Evolutionary conservation across 2,329 filamentous ascomycete genomes (phyloP), one percentile per base, ranked within the genome.

Genomic region (Aspergillus sp.): DNA sequence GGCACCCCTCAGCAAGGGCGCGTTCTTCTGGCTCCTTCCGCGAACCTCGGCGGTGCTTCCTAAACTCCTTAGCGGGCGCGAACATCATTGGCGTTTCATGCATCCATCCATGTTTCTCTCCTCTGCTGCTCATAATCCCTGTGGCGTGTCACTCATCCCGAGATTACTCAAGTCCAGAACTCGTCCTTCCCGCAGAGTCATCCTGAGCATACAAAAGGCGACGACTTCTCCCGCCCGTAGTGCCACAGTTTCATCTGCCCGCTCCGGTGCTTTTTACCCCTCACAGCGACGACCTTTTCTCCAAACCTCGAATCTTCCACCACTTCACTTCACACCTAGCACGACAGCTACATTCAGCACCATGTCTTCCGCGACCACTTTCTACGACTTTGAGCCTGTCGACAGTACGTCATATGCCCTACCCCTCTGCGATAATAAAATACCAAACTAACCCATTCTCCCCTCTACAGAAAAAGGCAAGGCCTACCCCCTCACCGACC

Each of bases 401-500:
- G 82, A 84, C 65, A 84, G 82, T 84, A 77, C 61, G 80, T 79
- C 35, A 21, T 44, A n/a, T n/a, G 33, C 23, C 55, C 52, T 21
- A 43, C 3, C 27, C 15, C 27, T 37, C 33, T n/a, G 21, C 14
- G n/a, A 12, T 12, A 43, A 19, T 4, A 17, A n/a, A 3, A 52
- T 2, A 14, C 55, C n/a, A 37, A 43, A 50, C 27, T 33, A 23
- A 59, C 59, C 62, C 55, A 44, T 14, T 8, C 31, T 40, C 27
- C 21, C 21, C 17, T 27, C 27, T 62, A 60, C 70, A 91, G 88
- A 92, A 74, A 88, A 87, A 74, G 92, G 91, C 75, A 73, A 85
- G 56, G 84, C 89, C 65, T 88, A 88, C 72, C 80, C 86, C 59
- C 83, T 98, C 64, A 72, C 80, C 65, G 77, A 87, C 61, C 90